Percentiles rank a stretch among this genome's conserved stretches.
These are phyloP conservation scores for Lathyrus sativus DNA, from an alignment of 306 rosid genomes.

Conservation along the genomic window DNA sequence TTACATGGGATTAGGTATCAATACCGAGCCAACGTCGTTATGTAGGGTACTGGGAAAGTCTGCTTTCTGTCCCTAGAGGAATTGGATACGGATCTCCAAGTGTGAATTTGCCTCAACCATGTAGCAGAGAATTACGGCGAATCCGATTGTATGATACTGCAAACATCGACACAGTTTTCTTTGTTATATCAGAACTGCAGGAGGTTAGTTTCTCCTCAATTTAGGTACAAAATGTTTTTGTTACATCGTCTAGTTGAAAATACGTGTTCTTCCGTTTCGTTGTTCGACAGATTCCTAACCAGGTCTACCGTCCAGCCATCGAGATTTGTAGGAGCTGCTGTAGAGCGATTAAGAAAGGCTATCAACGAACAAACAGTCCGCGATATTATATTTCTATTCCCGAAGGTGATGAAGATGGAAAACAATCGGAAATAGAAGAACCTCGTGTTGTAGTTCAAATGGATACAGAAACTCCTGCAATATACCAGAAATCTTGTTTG, in stretches of 20 bases:
- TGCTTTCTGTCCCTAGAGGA: slow-evolving; percentile 57
- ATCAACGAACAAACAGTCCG: slow-evolving; percentile 62
- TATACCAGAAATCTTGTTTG: slow-evolving; percentile 78
- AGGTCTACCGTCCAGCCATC: slow-evolving; percentile 65
- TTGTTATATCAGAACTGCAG: slow-evolving; percentile 77
- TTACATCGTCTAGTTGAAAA: neutral
- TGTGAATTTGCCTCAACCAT: slow-evolving; percentile 62
- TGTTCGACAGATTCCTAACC: slow-evolving; percentile 58
- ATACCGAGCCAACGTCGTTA: slow-evolving; percentile 98
- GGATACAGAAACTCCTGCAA: slow-evolving; percentile 86
- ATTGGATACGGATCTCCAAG: slow-evolving; percentile 40
- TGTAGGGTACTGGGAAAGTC: slow-evolving; percentile 65
- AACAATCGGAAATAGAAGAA: slow-evolving; percentile 48
- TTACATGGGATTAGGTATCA: slow-evolving; percentile 66
- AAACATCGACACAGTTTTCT: slow-evolving; percentile 62
- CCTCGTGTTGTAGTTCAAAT: slow-evolving; percentile 77
- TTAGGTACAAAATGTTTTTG: neutral
- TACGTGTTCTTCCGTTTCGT: slow-evolving; percentile 2
- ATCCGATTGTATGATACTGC: slow-evolving; percentile 79
- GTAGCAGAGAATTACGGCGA: slow-evolving; percentile 80
- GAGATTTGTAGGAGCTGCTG: slow-evolving; percentile 67
- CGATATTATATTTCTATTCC: slow-evolving; percentile 70
- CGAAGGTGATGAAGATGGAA: slow-evolving; percentile 48
- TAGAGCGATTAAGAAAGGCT: slow-evolving; percentile 72
- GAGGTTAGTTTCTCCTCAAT: slow-evolving; percentile 50